Conservation (phyloP, 2,329 filamentous ascomycete genomes). For the Aspergillus glaucus region DNA sequence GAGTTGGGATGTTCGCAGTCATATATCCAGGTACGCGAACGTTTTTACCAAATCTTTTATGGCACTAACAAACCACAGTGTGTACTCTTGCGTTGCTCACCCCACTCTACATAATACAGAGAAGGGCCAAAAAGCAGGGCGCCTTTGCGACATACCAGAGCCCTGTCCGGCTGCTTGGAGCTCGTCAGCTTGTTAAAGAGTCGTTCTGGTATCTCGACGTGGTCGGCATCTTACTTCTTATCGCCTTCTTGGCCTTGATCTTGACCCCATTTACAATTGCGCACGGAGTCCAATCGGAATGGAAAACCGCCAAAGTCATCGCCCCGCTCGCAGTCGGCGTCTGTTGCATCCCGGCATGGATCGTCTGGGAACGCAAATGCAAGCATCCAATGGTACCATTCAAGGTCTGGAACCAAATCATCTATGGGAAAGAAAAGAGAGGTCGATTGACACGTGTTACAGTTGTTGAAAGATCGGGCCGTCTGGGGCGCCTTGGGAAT, state of each 20-base stretch:
- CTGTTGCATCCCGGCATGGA: conserved; percentile 43
- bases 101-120: conserved; percentile 46
- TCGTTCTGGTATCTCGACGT: conserved; percentile 54
- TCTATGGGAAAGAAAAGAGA: not conserved
- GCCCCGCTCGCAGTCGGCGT: conserved; percentile 49
- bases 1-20: conserved; percentile 59
- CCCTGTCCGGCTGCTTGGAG: conserved; percentile 39
- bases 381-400: conserved; percentile 55
- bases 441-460: not conserved
- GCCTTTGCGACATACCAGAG: conserved; percentile 42
- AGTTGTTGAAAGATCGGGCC: conserved; percentile 56
- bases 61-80: conserved; percentile 18
- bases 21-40: conserved; percentile 45
- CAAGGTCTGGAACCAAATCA: conserved; percentile 21
- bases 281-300: conserved; percentile 43
- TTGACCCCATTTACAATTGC: conserved; percentile 55
- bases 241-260: conserved; percentile 47
- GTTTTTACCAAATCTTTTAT: not conserved
- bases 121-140: conserved; percentile 49
- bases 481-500: conserved; percentile 60
- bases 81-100: conserved; percentile 51
- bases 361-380: conserved; percentile 50
- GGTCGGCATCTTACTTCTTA: conserved; percentile 48
- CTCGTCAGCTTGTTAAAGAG: conserved; percentile 30
- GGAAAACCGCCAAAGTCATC: conserved; percentile 48